Conservation (phyloP, 495 filamentous ascomycete species). For the Tetracladium setigerum region DNA sequence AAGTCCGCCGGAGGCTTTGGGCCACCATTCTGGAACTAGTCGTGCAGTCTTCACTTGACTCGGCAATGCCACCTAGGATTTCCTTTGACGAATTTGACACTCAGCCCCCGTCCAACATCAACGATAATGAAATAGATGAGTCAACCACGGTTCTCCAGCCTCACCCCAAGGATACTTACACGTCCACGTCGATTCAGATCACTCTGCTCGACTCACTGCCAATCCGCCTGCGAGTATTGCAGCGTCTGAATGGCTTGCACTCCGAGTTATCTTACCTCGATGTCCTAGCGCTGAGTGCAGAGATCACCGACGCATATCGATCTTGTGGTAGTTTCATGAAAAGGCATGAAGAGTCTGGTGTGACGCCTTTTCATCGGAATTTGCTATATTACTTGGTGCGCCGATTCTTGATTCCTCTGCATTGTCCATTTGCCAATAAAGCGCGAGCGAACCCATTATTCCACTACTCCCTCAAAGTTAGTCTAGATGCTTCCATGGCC, state of each 20-base stretch:
- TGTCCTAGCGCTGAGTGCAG: constrained; percentile 35
- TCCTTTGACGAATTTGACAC: constrained; percentile 44
- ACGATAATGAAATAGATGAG: constrained; percentile 48
- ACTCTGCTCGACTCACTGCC: constrained; percentile 39
- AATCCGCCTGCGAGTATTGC: constrained; percentile 40
- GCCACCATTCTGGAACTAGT: constrained; percentile 53
- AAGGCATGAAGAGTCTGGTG: constrained; percentile 13
- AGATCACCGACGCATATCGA: constrained; percentile 30
- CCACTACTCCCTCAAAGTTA: constrained; percentile 48
- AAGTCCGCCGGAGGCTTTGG: constrained; percentile 54
- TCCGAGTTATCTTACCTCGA: constrained; percentile 43
- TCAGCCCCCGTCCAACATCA: constrained; percentile 43
- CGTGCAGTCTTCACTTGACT: constrained; percentile 48
- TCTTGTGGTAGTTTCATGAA: constrained; percentile 15
- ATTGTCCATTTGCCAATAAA: constrained; percentile 43
- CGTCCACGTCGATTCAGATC: constrained; percentile 44
- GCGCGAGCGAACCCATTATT: constrained; percentile 41
- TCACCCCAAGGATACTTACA: constrained; percentile 29
- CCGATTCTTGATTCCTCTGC: constrained; percentile 44
- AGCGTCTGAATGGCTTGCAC: constrained; percentile 37
- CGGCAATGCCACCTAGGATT: constrained; percentile 45
- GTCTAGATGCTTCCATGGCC: constrained; percentile 41
- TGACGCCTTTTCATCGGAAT: constrained; percentile 25
- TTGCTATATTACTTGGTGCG: constrained; percentile 37
- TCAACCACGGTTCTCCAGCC: constrained; percentile 27